Evolutionary conservation across 805 yeast genomes (phyloP).

Genomic region (Scheffersomyces stipitis): DNA sequence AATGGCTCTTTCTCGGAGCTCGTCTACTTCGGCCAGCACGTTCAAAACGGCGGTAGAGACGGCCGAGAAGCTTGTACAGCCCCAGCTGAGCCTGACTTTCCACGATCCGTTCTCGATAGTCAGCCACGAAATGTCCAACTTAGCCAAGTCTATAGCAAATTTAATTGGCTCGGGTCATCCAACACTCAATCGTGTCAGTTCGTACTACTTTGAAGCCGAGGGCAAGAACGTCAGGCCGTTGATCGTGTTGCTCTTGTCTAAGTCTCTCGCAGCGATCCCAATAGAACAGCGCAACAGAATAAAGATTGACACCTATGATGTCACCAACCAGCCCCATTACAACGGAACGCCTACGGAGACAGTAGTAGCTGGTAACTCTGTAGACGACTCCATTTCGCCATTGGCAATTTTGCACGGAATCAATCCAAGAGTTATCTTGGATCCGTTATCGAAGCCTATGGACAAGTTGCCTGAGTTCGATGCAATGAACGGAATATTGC

Average conservation of each 20-base stretch:
- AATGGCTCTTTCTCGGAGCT: too few relatives aligned
- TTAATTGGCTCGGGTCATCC: constrained; percentile 94
- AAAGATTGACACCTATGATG: constrained; percentile 61
- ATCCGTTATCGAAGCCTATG: constrained; percentile 83
- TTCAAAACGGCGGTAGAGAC: constrained; percentile 62
- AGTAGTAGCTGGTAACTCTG: constrained; percentile 59
- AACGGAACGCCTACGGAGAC: constrained; percentile 55
- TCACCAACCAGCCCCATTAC: constrained; percentile 62
- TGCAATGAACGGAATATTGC: constrained; percentile 73
- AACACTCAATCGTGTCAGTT: constrained; percentile 84
- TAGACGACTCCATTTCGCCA: constrained; percentile 71
- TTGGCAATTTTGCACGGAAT: constrained; percentile 83
- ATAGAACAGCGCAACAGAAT: constrained; percentile 62
- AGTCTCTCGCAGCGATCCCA: constrained; percentile 79
- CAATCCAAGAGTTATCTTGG: constrained; percentile 76
- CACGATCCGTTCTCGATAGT: constrained; percentile 89
- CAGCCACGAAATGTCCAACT: constrained; percentile 85
- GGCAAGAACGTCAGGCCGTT: constrained; percentile 95
- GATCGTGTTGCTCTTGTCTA: constrained; percentile 77
- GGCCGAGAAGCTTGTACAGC: constrained; percentile 74
- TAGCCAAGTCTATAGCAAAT: constrained; percentile 83
- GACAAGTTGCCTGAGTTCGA: constrained; percentile 61
- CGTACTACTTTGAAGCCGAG: constrained; percentile 93
- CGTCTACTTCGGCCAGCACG: constrained; percentile 1
- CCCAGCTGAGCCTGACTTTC: constrained; percentile 44